Base-by-base conservation (phyloP, 2,329 filamentous ascomycete species). In the Arthrobotrys sphaeroides region DNA sequence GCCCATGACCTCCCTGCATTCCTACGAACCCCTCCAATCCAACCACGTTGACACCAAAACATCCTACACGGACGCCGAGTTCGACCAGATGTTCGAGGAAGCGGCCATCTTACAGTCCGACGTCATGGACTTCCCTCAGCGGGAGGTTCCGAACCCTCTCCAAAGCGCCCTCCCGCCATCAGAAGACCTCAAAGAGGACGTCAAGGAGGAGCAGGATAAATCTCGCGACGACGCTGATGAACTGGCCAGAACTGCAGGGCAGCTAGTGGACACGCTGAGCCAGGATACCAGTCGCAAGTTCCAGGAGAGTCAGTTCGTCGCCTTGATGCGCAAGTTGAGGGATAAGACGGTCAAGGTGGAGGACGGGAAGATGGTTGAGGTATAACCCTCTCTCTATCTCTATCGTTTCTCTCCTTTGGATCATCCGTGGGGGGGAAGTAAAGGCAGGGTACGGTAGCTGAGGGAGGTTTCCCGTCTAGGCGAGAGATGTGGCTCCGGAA, bases 261-360 rank as follows among this genome's bases (percentile, higher is more conserved):
- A 90, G 72, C 85, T 96, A 2, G 84, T 95, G 3, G 85, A 90
- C 64, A 89, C 88, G 38, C 87, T 96, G 10, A 85, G 87, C 18
- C 85, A 89, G 78, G 90, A 94, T 78, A 86, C 88, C 70, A 90
- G 87, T 66, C 84, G 88, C 51, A 94, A 94, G 80, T 95, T 95
- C 82, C 88, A 89, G 79, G 88, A 93, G 80, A 94, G 91, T 78
- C 88, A 88, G 72, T 96, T 96, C 80, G 83, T 94, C 0, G 85
- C 87, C 2, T 84, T 96, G 49, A 95, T 96, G 92, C 88, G 90
- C 26, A 87, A 88, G 73, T 87, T 95, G 65, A 87, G 90, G 60
- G 89, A 92, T 80, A 85, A 87, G 66, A 89, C 95, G 83, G 88
- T 93, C 12, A 87, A 87, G 55, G 88, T 95, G 38, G 86, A 91